These are phyloP conservation scores for Trichomonascaceae sp. DNA, from an alignment of 1,139 yeast species.

Conservation along the genomic window DNA sequence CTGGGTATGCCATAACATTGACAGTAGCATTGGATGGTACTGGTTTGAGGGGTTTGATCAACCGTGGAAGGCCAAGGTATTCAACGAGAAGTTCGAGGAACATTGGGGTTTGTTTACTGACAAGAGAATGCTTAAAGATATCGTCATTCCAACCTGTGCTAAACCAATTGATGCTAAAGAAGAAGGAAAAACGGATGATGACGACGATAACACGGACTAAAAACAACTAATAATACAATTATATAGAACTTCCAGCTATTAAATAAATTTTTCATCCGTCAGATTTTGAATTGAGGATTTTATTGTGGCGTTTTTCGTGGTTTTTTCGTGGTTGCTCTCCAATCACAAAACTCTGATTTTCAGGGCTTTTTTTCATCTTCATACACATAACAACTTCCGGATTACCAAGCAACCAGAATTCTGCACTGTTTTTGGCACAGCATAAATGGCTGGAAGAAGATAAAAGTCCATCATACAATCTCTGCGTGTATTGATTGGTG, in stretches of 20 bases:
- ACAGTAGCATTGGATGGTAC: slow-evolving; percentile 45
- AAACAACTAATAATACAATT: not conserved
- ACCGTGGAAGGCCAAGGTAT: slow-evolving; percentile 49
- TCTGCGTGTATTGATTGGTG: slow-evolving; percentile 12
- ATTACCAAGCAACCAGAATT: slow-evolving; percentile 28
- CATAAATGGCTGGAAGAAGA: slow-evolving; percentile 35
- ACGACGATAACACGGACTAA: not conserved
- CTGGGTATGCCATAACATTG: slow-evolving; percentile 46
- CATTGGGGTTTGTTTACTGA: slow-evolving; percentile 62
- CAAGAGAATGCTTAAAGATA: slow-evolving; percentile 41
- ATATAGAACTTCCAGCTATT: not conserved
- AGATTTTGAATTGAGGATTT: not conserved
- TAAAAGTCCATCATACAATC: slow-evolving; percentile 22
- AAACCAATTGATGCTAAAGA: slow-evolving; percentile 3
- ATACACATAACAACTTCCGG: slow-evolving; percentile 21
- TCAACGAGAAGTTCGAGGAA: slow-evolving; percentile 51
- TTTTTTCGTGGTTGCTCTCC: not conserved
- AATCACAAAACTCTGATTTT: not conserved
- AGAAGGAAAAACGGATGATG: not conserved
- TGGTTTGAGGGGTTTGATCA: slow-evolving; percentile 71
- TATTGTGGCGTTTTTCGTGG: not conserved
- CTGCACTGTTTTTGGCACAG: slow-evolving; percentile 22
- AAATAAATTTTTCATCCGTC: not conserved
- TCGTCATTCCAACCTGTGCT: slow-evolving; percentile 24
- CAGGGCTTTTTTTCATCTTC: slow-evolving; percentile 8